Evolutionary conservation across 345 rosid species (phyloP).

Genomic region (Pistacia vera): DNA sequence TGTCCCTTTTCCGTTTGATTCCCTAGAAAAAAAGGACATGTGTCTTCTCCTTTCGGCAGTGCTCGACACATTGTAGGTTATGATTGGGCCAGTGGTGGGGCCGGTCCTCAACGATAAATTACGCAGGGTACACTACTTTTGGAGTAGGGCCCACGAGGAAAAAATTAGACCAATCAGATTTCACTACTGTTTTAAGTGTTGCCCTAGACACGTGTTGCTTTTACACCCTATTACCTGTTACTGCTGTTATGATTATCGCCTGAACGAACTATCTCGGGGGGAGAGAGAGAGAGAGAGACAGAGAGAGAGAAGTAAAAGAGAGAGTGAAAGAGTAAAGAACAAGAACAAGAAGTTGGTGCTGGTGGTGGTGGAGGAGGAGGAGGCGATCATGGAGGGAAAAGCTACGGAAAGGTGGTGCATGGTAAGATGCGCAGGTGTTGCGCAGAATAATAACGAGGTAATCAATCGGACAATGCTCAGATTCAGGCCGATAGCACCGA

Average conservation of each 20-base stretch:
- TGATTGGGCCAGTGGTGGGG: constrained; percentile 10
- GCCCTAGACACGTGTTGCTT: constrained; percentile 26
- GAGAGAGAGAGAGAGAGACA: not conserved
- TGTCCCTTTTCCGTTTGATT: not conserved
- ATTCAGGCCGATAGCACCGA: constrained; percentile 39
- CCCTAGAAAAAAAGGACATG: constrained; percentile 6
- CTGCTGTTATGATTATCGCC: constrained; percentile 17
- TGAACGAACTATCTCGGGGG: constrained; percentile 6
- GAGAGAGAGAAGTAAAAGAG: not conserved
- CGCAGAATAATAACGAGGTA: constrained; percentile 19
- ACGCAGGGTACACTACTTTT: not conserved
- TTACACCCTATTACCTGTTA: not conserved
- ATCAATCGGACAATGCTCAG: constrained; percentile 28
- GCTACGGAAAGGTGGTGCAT: constrained; percentile 15
- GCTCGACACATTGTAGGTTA: constrained; percentile 20
- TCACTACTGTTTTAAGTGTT: not conserved
- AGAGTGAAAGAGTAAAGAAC: not conserved
- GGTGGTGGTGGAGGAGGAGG: not conserved
- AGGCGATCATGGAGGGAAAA: constrained; percentile 2
- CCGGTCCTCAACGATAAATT: not conserved
- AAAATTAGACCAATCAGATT: constrained; percentile 23
- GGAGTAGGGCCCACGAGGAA: constrained; percentile 1
- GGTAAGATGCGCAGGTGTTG: constrained; percentile 7
- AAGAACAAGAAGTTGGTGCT: not conserved
- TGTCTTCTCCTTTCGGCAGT: constrained; percentile 32